Conservation (phyloP, 163 green algal genomes). For the Prototheca wickerhamii region DNA sequence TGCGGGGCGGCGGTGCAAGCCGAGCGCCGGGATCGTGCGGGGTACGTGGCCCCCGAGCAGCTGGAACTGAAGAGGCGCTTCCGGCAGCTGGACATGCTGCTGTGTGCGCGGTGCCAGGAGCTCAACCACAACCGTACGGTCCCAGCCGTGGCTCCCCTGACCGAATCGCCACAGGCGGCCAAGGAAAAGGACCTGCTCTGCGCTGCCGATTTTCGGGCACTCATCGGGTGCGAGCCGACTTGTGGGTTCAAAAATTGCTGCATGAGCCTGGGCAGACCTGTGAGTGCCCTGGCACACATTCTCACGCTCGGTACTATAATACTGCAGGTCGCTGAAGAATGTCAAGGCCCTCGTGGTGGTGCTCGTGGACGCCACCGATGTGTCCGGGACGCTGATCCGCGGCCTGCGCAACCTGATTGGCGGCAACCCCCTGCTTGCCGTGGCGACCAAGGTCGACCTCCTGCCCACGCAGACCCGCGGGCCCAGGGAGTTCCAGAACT, state of each 20-base stretch:
- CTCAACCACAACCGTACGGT: constrained; percentile 78
- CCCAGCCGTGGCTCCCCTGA: constrained; percentile 61
- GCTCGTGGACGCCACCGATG: constrained; percentile 86
- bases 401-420: constrained; percentile 67
- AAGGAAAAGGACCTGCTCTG: too few species aligned
- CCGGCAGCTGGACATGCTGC: constrained; percentile 51
- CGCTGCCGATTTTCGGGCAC: too few species aligned
- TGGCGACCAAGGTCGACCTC: constrained; percentile 88
- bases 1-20: constrained; percentile 68
- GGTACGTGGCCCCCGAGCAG: constrained; percentile 55
- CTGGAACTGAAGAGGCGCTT: constrained; percentile 48
- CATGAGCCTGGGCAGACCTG: too few species aligned
- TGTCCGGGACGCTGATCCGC: constrained; percentile 70
- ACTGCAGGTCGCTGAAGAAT: constrained; percentile 25
- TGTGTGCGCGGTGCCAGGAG: constrained; percentile 51
- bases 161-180: not conserved
- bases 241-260: not conserved
- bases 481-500: too few species aligned
- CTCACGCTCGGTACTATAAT: constrained; percentile 6
- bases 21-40: constrained; percentile 27
- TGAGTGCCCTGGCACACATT: too few species aligned
- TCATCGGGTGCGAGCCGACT: not conserved
- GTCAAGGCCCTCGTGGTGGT: constrained; percentile 67
- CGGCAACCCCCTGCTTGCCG: constrained; percentile 71
- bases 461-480: constrained; percentile 61